phyloP scores from a whole-genome alignment of 2,329 filamentous ascomycete genomes.

The Alternaria ethzedia region DNA sequence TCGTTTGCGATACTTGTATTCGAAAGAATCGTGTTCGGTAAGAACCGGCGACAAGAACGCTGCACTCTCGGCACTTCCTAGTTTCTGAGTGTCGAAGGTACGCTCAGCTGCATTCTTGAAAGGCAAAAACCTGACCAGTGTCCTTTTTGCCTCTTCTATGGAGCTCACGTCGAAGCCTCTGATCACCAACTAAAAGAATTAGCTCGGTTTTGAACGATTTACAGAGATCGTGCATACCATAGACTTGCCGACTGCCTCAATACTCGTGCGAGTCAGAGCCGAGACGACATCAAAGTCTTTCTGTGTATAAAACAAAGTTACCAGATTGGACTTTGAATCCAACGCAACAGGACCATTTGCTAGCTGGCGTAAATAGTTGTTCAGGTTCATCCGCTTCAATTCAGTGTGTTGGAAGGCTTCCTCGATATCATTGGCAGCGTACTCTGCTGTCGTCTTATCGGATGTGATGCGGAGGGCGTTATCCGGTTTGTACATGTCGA shows the following conservation, averaged over 20 bases:
- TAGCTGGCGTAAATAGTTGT: slow-evolving; percentile 28
- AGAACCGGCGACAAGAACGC: slow-evolving; percentile 26
- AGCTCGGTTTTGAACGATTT: background rate
- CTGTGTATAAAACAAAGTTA: slow-evolving; percentile 17
- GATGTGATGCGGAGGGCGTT: slow-evolving; percentile 46
- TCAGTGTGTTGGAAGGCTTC: slow-evolving; percentile 25
- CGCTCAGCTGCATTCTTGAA: slow-evolving; percentile 16
- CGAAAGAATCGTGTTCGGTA: slow-evolving; percentile 27
- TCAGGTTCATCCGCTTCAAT: slow-evolving; percentile 25
- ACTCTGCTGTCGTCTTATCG: slow-evolving; percentile 45
- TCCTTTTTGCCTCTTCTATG: slow-evolving; percentile 37
- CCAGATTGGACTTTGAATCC: slow-evolving; percentile 7
- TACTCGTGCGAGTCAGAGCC: slow-evolving; percentile 31
- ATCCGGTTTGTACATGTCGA: slow-evolving; percentile 35
- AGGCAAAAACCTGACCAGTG: slow-evolving; percentile 36
- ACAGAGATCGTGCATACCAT: slow-evolving; percentile 19
- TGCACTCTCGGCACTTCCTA: slow-evolving; percentile 17
- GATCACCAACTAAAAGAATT: slow-evolving; percentile 32
- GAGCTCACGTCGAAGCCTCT: slow-evolving; percentile 31
- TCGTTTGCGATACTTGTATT: slow-evolving; percentile 25
- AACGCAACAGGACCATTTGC: slow-evolving; percentile 2
- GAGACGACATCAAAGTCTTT: slow-evolving; percentile 25
- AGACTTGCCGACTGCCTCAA: slow-evolving; percentile 22
- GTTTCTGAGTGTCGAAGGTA: slow-evolving; percentile 26
- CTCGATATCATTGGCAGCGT: slow-evolving; percentile 45